A percentile compares a stretch with the other conserved stretches of the same genome.
Conservation (phyloP, 805 yeast species). For the Barnettozyma siamensis region DNA sequence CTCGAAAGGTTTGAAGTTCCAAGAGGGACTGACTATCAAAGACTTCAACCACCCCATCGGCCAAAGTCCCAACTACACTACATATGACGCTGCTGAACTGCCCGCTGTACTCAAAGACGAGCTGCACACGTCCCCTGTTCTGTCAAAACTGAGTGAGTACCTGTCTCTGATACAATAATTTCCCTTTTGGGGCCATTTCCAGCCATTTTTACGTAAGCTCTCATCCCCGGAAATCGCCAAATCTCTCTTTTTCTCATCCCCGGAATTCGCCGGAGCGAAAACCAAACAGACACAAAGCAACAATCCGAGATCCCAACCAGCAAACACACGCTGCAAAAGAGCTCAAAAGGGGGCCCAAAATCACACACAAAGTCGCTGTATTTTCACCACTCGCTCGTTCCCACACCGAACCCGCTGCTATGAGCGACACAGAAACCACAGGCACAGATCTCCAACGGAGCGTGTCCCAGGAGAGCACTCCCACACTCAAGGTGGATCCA, state of each 20-base stretch:
- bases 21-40: constrained; percentile 12
- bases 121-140: not conserved
- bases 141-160: not conserved
- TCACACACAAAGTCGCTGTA: no score
- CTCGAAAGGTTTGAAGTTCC: constrained; percentile 11
- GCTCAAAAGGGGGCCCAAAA: no score
- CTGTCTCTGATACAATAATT: not conserved
- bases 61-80: constrained; percentile 12
- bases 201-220: no score
- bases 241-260: no score
- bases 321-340: no score
- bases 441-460: not conserved
- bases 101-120: not conserved
- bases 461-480: not conserved
- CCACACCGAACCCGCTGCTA: no score
- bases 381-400: no score
- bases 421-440: not conserved
- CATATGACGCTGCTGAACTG: not conserved
- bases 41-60: constrained; percentile 24
- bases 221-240: no score
- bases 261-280: no score
- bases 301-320: no score
- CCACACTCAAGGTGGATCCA: not conserved
- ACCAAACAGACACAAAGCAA: no score
- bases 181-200: no score